These are phyloP conservation scores for Penicillium crystallinum DNA, from an alignment of 495 filamentous ascomycete species.

Conservation along the genomic window DNA sequence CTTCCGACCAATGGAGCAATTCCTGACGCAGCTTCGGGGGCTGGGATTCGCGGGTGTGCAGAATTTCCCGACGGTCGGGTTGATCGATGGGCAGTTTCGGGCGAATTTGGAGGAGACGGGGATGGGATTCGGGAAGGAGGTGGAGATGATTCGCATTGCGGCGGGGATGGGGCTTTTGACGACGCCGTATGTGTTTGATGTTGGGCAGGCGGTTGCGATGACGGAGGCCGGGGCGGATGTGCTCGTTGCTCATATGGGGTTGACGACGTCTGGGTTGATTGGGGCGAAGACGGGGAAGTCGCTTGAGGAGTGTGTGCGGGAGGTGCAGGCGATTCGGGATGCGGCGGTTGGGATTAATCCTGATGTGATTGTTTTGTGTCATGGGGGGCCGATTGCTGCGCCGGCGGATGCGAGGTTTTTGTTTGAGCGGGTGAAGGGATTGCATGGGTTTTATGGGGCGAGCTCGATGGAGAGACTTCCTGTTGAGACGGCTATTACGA, in stretches of 20 bases:
- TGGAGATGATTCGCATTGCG: conserved; percentile 57
- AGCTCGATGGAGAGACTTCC: conserved; percentile 68
- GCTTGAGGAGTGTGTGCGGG: conserved; percentile 55
- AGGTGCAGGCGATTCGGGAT: conserved; percentile 59
- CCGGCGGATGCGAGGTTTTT: conserved; percentile 60
- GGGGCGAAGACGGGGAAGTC: conserved; percentile 55
- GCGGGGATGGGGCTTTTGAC: conserved; percentile 55
- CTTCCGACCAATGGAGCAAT: conserved; percentile 52
- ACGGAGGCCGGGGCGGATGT: conserved; percentile 59
- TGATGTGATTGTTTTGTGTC: conserved; percentile 62
- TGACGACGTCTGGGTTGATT: conserved; percentile 61
- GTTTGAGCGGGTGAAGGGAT: conserved; percentile 49
- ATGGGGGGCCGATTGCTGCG: conserved; percentile 62
- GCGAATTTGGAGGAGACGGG: conserved; percentile 64
- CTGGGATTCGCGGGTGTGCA: conserved; percentile 64
- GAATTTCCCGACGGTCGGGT: conserved; percentile 68
- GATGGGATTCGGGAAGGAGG: conserved; percentile 60
- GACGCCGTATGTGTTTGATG: conserved; percentile 64
- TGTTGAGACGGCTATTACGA: conserved; percentile 60
- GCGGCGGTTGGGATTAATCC: conserved; percentile 47
- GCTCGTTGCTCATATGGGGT: conserved; percentile 63
- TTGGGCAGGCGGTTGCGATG: conserved; percentile 56
- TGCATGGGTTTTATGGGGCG: conserved; percentile 69
- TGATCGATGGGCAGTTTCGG: conserved; percentile 64
- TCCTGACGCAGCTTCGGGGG: conserved; percentile 51